phyloP scores from a whole-genome alignment of 1,284 basidiomycete species.

The Ustilago sp. region DNA sequence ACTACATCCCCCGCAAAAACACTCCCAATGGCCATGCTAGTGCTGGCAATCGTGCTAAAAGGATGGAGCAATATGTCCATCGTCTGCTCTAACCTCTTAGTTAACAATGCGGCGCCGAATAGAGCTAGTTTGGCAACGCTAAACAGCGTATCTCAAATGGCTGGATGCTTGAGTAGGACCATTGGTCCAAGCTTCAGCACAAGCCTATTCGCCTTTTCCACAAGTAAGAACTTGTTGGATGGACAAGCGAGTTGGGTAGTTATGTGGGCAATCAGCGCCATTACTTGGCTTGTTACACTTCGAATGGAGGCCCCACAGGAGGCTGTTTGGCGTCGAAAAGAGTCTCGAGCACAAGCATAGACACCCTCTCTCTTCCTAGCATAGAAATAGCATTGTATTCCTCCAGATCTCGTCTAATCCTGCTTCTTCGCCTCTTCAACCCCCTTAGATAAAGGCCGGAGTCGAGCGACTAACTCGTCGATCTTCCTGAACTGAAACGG shows the following conservation, averaged over 20 bases:
- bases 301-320: conserved; percentile 24
- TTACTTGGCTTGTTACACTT: conserved; percentile 27
- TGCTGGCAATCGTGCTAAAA: conserved; percentile 31
- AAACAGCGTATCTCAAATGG: conserved; percentile 56
- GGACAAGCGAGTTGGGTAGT: conserved; percentile 51
- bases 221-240: conserved; percentile 20
- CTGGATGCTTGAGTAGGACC: conserved; percentile 42
- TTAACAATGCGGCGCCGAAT: conserved; percentile 52
- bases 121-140: conserved; percentile 40
- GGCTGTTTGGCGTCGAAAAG: conserved; percentile 30
- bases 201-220: conserved; percentile 52
- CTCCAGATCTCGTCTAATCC: background rate
- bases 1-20: conserved; percentile 8
- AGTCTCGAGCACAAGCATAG: background rate
- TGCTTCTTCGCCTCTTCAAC: conserved; percentile 10
- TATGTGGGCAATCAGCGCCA: conserved; percentile 29
- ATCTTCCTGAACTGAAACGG: conserved; percentile 97
- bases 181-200: conserved; percentile 49
- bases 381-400: background rate
- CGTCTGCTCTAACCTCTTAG: conserved; percentile 49
- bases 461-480: conserved; percentile 76
- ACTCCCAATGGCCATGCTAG: conserved; percentile 17
- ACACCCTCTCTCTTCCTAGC: background rate
- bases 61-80: conserved; percentile 51
- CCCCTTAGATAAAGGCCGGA: conserved; percentile 4